Percentiles rank a stretch among this genome's conserved stretches.
These are phyloP conservation scores for Pichia sp. DNA, from an alignment of 1,139 yeast genomes.

Conservation along the genomic window DNA sequence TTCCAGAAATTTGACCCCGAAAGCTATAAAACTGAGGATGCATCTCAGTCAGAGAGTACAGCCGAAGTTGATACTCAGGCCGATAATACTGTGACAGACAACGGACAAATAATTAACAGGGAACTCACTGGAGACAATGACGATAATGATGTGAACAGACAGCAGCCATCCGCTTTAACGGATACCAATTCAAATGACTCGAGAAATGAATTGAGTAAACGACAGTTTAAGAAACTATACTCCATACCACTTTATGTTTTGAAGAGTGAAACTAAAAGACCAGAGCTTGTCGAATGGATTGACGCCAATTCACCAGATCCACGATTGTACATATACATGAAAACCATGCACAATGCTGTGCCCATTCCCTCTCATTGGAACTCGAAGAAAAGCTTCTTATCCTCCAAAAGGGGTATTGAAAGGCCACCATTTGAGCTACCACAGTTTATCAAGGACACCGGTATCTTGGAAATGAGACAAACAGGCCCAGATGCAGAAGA, in stretches of 20 bases:
- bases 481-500: constrained; percentile 34
- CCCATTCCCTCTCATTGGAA: constrained; percentile 88
- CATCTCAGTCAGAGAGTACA: too few relatives aligned
- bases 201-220: constrained; percentile 18
- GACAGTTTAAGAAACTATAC: constrained; percentile 42
- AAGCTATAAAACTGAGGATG: too few relatives aligned
- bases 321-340: constrained; percentile 52
- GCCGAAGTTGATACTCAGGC: too few relatives aligned
- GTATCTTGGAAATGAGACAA: constrained; percentile 82
- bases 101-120: too few relatives aligned
- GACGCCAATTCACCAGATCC: constrained; percentile 89
- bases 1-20: constrained; percentile 36
- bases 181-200: neutral
- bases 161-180: neutral
- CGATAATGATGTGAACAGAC: neutral
- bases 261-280: constrained; percentile 52
- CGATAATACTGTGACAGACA: too few relatives aligned
- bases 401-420: constrained; percentile 64
- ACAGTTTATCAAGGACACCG: constrained; percentile 69
- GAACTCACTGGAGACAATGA: neutral
- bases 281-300: constrained; percentile 78
- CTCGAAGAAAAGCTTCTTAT: constrained; percentile 68
- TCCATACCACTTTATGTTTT: constrained; percentile 64
- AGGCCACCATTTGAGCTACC: constrained; percentile 75
- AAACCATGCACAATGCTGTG: constrained; percentile 58